Evolutionary conservation across 495 filamentous ascomycete genomes (phyloP), one percentile per base, ranked within the genome.

Genomic region (Penicillium atrosanguineum): DNA sequence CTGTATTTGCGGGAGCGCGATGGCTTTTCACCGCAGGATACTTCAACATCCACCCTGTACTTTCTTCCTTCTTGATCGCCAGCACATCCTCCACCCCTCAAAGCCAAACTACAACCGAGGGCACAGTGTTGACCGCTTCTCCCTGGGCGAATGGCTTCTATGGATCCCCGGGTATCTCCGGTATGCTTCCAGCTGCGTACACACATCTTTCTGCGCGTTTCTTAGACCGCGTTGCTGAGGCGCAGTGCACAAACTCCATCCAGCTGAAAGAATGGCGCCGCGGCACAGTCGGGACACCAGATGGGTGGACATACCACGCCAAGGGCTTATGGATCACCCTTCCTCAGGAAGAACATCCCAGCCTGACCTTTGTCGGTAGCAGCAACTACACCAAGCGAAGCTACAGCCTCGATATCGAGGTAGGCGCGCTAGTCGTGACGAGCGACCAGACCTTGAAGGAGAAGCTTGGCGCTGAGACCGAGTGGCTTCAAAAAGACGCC

Each of bases 11-110:
- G 34, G 77, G 81, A 31, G 87, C 87, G 4, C 83, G 80, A 34
- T 97, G 94, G 92, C 90, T 90, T 14, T 97, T 98, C 71, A 97
- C 94, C 19, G 93, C 94, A 2, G 94, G 94, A 25, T 98, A 98
- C 69, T 98, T 98, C 77, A 98, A 99, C 71, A 95, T 94, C 45
- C 88, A 90, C 37, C 85, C 92, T 3, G 79, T 83, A 2, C 80
- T 96, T 7, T 91, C 88, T 15, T 79, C 85, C 43, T 79, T 96
- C 4, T 74, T 97, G 1, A 82, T 99, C 16, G 73, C 79, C 16
- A 91, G 74, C 50, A 76, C 72, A 11, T 73, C 73, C 18, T 48
- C 61, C 4, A 60, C 69, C 29, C 58, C 68, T 16, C 49, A 63
- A 20, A 56, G 62, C 21, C 41, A 63, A 14, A 66, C 65, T 26